These are phyloP conservation scores for Hordeum marinum DNA, from an alignment of 176 grass and related monocot species.

Conservation along the genomic window DNA sequence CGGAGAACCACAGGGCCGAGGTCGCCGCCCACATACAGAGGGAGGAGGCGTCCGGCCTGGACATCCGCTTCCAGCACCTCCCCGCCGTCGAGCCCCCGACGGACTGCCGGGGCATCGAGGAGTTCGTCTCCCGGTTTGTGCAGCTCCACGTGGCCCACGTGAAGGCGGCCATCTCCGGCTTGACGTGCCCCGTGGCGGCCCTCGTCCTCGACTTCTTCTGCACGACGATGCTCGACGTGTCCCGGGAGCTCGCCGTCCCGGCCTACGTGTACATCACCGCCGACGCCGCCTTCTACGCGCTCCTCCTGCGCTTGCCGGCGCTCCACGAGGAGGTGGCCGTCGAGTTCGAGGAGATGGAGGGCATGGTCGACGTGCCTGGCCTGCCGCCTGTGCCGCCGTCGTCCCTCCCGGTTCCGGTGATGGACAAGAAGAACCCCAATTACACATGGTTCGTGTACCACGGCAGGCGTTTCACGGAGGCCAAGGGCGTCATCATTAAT, in stretches of 20 bases:
- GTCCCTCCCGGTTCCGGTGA: neutral
- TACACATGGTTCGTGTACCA: neutral
- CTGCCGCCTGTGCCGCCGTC: neutral
- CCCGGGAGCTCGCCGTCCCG: conserved; percentile 1
- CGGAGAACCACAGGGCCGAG: neutral
- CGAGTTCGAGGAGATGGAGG: conserved; percentile 4
- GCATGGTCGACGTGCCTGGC: neutral
- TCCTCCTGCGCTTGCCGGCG: conserved; percentile 1
- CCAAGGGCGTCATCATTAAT: neutral
- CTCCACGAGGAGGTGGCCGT: neutral
- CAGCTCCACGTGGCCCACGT: neutral
- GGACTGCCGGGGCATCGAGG: neutral
- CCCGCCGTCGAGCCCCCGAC: too few species aligned
- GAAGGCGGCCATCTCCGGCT: neutral
- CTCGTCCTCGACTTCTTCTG: neutral
- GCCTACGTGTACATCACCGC: neutral
- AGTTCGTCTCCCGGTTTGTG: neutral
- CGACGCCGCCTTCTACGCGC: conserved; percentile 3
- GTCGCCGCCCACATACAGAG: neutral
- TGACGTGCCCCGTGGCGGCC: neutral
- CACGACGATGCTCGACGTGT: neutral
- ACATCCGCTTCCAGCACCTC: neutral
- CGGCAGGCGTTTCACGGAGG: neutral
- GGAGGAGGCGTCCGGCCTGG: neutral
- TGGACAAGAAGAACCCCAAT: neutral